These are phyloP conservation scores for Colletotrichum siamense DNA, from an alignment of 2,329 filamentous ascomycete genomes.

Conservation along the genomic window DNA sequence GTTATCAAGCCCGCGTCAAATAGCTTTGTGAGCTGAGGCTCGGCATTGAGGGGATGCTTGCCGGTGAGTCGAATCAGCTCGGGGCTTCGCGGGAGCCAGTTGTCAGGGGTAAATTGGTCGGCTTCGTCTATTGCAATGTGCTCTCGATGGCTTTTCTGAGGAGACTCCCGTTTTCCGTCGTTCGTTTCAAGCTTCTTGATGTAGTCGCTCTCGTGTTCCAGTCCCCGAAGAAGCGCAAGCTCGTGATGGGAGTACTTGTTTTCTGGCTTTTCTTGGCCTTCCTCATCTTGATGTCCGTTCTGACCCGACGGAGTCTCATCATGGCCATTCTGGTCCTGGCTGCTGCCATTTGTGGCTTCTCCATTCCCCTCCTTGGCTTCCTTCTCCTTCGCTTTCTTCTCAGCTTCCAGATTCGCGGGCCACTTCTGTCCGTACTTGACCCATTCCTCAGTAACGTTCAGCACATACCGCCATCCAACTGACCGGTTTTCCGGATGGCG, in stretches of 20 bases:
- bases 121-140: slow-evolving; percentile 37
- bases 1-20: slow-evolving; percentile 55
- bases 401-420: slow-evolving; percentile 47
- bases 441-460: slow-evolving; percentile 53
- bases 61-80: slow-evolving; percentile 56
- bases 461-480: slow-evolving; percentile 53
- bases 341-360: slow-evolving; percentile 14
- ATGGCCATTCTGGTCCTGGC: neutral
- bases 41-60: slow-evolving; percentile 58
- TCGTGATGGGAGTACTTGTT: slow-evolving; percentile 42
- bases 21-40: slow-evolving; percentile 45
- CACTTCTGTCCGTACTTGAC: slow-evolving; percentile 53
- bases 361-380: neutral
- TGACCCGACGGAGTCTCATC: neutral
- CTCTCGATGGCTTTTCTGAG: slow-evolving; percentile 23
- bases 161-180: slow-evolving; percentile 30
- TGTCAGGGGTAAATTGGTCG: slow-evolving; percentile 58
- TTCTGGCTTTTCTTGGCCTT: slow-evolving; percentile 19
- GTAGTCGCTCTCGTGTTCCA: slow-evolving; percentile 50
- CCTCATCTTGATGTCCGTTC: neutral
- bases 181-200: slow-evolving; percentile 44
- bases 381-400: slow-evolving; percentile 25
- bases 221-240: slow-evolving; percentile 42
- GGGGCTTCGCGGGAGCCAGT: slow-evolving; percentile 54
- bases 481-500: slow-evolving; percentile 47